phyloP scores from a whole-genome alignment of 352 stramenopile genomes.

The Pythium guiyangense region DNA sequence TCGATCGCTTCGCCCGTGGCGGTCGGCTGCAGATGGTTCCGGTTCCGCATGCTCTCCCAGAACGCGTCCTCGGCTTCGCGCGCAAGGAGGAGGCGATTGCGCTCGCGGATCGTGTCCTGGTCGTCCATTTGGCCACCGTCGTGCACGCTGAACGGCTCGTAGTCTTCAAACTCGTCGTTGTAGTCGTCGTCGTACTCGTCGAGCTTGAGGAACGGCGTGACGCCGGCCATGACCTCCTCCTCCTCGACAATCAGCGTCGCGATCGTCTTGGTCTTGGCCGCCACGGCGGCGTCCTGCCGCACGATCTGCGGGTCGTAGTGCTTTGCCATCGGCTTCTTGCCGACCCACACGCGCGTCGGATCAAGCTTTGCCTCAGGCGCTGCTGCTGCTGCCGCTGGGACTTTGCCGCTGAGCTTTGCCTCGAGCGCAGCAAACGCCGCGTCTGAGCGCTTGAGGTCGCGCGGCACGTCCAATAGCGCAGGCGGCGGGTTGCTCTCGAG shows the following conservation, averaged over 20 bases:
- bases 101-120: conserved; percentile 43
- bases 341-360: conserved; percentile 49
- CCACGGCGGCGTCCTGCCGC: conserved; percentile 38
- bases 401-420: conserved; percentile 21
- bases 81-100: conserved; percentile 46
- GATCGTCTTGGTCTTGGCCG: conserved; percentile 52
- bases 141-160: conserved; percentile 54
- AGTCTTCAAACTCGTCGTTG: conserved; percentile 85
- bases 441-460: conserved; percentile 27
- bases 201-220: conserved; percentile 21
- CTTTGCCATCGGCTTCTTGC: conserved; percentile 57
- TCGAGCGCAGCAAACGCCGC: conserved; percentile 20
- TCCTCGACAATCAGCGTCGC: conserved; percentile 47
- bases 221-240: conserved; percentile 23
- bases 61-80: conserved; percentile 62
- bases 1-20: conserved; percentile 13
- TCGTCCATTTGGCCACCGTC: conserved; percentile 40
- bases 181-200: conserved; percentile 84
- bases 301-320: conserved; percentile 53
- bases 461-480: conserved; percentile 23
- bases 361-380: conserved; percentile 34
- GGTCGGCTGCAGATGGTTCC: conserved; percentile 23
- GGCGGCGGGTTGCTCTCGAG: conserved; percentile 45
- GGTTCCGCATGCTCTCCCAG: conserved; percentile 69
- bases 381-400: conserved; percentile 3